Base-by-base conservation (phyloP, 495 filamentous ascomycete genomes). In the Aspergillus sclerotiicarbonarius region DNA sequence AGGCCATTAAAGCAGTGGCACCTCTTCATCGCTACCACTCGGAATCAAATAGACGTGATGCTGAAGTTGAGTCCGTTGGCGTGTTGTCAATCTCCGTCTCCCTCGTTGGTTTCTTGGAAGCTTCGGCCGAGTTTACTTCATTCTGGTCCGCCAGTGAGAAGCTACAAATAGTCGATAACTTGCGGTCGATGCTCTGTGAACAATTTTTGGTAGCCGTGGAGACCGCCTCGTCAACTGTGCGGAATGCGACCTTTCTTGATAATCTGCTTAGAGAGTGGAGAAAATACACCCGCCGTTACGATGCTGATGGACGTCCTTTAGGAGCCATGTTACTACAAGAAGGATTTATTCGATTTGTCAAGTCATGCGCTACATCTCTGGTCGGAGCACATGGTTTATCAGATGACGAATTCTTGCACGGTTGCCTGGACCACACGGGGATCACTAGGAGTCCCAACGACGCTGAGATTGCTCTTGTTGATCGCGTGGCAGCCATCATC, bases 301-400 rank as follows among this genome's bases (percentile, higher is more conserved):
- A 91, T 25, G 81, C 83, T 8, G 78, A 83, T 54, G 89, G 88
- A 12, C 84, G 89, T 15, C 92, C 94, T 2, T 71, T 98, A 31
- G 92, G 94, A 5, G 91, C 91, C n/a, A 92, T 96, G 89, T 76
- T 97, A 8, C 71, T 98, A 15, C 91, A 92, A 67, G 84, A 88
- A 64, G 90, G 84, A 51, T 92, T 92, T 67, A 92, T 92, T 84
- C 85, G 83, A 66, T 83, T 98, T 48, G 78, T 95, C 25, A 87
- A 90, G 53, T 85, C 90, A 6, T 86, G 82, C 53, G 90, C 89
- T n/a, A 87, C 88, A 8, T 77, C 95, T 50, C 73, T 86, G 20
- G 76, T 84, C 47, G 81, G 85, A 13, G 79, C 82, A 2, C 77
- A 84, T 12, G 72, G 75, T 18, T 67, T 88, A n/a, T 82, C 79